Base-by-base conservation (phyloP, 2,329 filamentous ascomycete genomes). In the Torrubiella hemipterigena region DNA sequence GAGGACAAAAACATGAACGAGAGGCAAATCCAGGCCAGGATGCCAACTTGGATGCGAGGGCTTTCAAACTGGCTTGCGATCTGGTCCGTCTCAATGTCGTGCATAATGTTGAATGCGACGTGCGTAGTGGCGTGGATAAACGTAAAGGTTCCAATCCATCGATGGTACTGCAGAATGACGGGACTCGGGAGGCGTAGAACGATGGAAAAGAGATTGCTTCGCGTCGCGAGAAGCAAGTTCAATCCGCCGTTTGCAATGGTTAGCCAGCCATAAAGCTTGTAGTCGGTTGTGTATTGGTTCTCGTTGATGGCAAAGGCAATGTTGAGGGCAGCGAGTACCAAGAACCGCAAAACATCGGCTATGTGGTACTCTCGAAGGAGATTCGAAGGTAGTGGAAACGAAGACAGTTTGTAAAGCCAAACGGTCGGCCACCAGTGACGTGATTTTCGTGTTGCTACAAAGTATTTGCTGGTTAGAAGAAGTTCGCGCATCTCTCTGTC, bases 201-300 rank as follows among this genome's bases (percentile, higher is more conserved):
- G 4, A 40, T 14, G 25, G 35, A 20, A 22, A 46, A 40, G 24
- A 43, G 42, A 29, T 45, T 48, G 11, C 33, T 38, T 14, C 45
- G 42, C 6, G 45, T 22, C n/a, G 39, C 37, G 6, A 45, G 12
- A 19, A 48, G 42, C 3, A 48, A 38, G 3, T 35, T 36, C 2
- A 48, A 35, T n/a, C 44, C 45, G 12, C 38, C 45, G 26, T 48
- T 48, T 18, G 45, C 38, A 17, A 48, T 44, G 29, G 35, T 36
- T 8, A 48, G 40, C 45, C 45, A 48, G 35, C 45, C 45, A 25
- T 46, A 48, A 7, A 45, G 40, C 27, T 42, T 45, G 30, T 44
- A 48, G 29, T 48, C 43, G 9, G 44, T 45, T 3, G 41, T 39
- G 32, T 33, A 46, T 19, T 40, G 29, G 31, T 40, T 41, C 31